Evolutionary conservation across 1,284 basidiomycete genomes (phyloP).

Genomic region (Thecaphora frezii): DNA sequence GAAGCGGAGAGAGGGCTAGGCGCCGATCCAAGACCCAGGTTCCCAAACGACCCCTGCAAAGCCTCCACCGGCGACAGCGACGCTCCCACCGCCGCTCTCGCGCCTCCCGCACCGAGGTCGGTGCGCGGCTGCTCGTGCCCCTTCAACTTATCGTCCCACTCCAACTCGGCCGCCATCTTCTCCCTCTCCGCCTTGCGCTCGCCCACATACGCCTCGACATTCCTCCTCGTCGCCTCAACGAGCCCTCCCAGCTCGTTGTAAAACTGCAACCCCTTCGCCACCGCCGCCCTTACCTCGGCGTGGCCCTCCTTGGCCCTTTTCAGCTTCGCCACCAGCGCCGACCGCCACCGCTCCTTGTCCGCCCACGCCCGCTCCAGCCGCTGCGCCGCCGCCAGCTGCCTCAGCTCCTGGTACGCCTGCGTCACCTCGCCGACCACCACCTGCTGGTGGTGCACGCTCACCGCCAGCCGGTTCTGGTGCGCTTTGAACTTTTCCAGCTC

Average conservation of each 20-base stretch:
- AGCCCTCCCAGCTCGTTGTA: constrained; percentile 79
- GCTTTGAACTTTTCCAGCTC: constrained; percentile 95
- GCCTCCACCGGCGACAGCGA: too few relatives aligned
- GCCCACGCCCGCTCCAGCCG: constrained; percentile 72
- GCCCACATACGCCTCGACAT: constrained; percentile 69
- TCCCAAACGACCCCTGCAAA: too few relatives aligned
- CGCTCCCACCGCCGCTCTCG: not conserved
- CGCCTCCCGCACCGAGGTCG: constrained; percentile 1
- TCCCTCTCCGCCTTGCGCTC: constrained; percentile 74
- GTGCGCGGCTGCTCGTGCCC: constrained; percentile 1
- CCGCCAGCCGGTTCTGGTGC: constrained; percentile 77
- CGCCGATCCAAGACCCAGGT: too few relatives aligned
- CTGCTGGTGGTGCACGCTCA: constrained; percentile 77
- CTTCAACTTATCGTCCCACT: constrained; percentile 69
- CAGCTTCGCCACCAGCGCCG: constrained; percentile 73
- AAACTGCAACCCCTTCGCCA: constrained; percentile 84
- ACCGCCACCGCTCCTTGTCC: constrained; percentile 73
- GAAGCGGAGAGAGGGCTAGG: too few relatives aligned
- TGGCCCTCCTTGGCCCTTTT: constrained; percentile 76
- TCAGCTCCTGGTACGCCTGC: constrained; percentile 25
- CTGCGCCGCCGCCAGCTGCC: constrained; percentile 54
- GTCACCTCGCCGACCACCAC: constrained; percentile 63
- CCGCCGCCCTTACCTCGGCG: constrained; percentile 80
- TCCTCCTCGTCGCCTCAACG: constrained; percentile 66
- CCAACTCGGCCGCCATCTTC: constrained; percentile 69